Evolutionary conservation across 805 yeast genomes (phyloP), one percentile per base, ranked within the genome.

Genomic region (Wickerhamomyces rabaulensis): DNA sequence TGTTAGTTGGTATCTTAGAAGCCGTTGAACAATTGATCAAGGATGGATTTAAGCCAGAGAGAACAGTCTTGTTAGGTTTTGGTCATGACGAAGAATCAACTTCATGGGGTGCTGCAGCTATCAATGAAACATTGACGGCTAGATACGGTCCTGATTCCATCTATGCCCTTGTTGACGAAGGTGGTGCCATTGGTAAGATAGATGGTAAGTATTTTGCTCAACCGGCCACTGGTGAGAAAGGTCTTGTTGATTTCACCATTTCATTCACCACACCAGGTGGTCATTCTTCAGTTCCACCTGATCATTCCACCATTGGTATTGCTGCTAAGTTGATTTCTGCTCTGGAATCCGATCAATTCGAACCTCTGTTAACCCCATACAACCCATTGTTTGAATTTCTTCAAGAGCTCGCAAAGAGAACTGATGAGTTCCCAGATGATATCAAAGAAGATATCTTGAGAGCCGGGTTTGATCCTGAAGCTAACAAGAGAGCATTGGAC

Each of bases 61-160:
- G 95, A 62, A 74, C 87, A 1, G 59, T 85, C 15, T 50, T 87
- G 12, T 60, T 82, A 3, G 80, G 86, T 0, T 78, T 83, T 57
- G 95, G 95, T 1, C 84, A 78, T 53, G 95, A 87, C 58, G 96
- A 87, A 66, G 96, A 87, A 47, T 35, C 47, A n/a, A 4, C 71
- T 21, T 48, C 52, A n/a, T 15, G 42, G 31, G 95, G 95, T 8
- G 52, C 58, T 1, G 45, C 44, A 9, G 44, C 62, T 5, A 66
- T 87, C 16, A 71, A 75, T 12, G 52, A 71, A 35, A 66, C 64
- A 48, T 57, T 87, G 21, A 63, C 69, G 22, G 70, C 75, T 21
- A 71, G 72, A 45, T 82, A 78, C 56, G 95, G 95, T 7, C 54
- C 61, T 25, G 71, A 86, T 48, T 74, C 83, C 0, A 52, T 87